A percentile compares a stretch with the other conserved stretches of the same genome.
Conservation (phyloP, 2,329 filamentous ascomycete species). For the Fusarium staphyleae region DNA sequence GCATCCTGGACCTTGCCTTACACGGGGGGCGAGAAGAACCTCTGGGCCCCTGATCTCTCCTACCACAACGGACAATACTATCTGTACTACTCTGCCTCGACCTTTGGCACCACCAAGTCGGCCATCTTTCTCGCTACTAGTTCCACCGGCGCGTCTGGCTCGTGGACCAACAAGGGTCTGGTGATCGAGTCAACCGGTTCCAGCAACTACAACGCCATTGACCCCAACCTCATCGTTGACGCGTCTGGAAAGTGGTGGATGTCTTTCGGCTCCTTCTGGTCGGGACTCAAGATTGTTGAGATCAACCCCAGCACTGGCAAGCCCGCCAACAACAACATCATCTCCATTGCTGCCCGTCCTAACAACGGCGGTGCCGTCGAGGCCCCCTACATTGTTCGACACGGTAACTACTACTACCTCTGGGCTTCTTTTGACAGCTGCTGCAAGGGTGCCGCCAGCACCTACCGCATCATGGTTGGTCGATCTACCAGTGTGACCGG, state of each 20-base stretch:
- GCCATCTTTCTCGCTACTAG: constrained; percentile 45
- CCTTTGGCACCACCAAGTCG: constrained; percentile 39
- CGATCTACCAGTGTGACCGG: constrained; percentile 42
- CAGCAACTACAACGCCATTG: constrained; percentile 43
- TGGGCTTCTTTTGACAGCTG: constrained; percentile 45
- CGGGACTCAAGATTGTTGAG: constrained; percentile 43
- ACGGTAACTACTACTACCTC: constrained; percentile 44
- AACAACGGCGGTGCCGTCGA: constrained; percentile 38
- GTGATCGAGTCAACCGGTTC: constrained; percentile 37
- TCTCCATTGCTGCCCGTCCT: constrained; percentile 40
- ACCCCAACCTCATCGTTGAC: constrained; percentile 42
- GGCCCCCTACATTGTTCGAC: constrained; percentile 42
- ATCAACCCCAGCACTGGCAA: constrained; percentile 40
- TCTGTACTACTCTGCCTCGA: constrained; percentile 46
- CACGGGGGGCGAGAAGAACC: constrained; percentile 42
- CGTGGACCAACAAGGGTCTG: constrained; percentile 42
- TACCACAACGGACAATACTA: constrained; percentile 44
- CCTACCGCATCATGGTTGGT: constrained; percentile 45
- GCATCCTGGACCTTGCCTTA: constrained; percentile 45
- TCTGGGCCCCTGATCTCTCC: constrained; percentile 63
- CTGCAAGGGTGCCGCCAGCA: constrained; percentile 42
- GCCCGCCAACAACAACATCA: constrained; percentile 29
- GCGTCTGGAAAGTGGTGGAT: constrained; percentile 43
- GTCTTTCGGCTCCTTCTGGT: constrained; percentile 45
- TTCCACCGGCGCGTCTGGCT: constrained; percentile 40